These are phyloP conservation scores for Heritiera fomes DNA, from an alignment of 345 rosid species.

Conservation along the genomic window DNA sequence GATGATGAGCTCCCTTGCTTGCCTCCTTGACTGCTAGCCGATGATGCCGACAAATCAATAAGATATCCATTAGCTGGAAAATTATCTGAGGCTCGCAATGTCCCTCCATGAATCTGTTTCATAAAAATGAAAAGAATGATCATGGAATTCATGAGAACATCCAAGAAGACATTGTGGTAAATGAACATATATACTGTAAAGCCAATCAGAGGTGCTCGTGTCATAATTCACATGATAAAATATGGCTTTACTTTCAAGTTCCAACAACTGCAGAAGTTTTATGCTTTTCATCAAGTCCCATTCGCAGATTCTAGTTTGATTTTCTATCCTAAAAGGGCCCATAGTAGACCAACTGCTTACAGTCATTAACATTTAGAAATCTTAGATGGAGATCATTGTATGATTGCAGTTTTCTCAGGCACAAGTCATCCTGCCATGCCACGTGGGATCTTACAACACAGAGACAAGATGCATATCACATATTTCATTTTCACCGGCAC, in stretches of 20 bases:
- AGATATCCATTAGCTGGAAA: slow-evolving; percentile 73
- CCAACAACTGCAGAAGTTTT: not conserved
- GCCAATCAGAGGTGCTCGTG: too few species aligned
- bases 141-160: not conserved
- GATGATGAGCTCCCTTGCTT: slow-evolving; percentile 19
- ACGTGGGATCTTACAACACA: too few species aligned
- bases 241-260: not conserved
- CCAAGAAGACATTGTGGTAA: not conserved
- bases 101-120: slow-evolving; percentile 76
- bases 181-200: not conserved
- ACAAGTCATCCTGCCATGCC: not conserved
- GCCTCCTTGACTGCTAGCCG: not conserved
- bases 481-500: not conserved
- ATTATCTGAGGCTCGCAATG: slow-evolving; percentile 70
- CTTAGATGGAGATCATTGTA: not conserved
- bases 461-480: not conserved
- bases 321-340: not conserved
- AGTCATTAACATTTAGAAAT: not conserved
- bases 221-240: too few species aligned
- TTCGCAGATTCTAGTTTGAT: not conserved
- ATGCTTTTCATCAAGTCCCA: too few species aligned
- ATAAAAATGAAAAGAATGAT: not conserved
- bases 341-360: not conserved
- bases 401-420: not conserved
- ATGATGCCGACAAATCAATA: slow-evolving; percentile 54